A percentile compares a stretch with the other conserved stretches of the same genome.
phyloP scores from a whole-genome alignment of 2,329 filamentous ascomycete species.

The Aaosphaeria arxii region DNA sequence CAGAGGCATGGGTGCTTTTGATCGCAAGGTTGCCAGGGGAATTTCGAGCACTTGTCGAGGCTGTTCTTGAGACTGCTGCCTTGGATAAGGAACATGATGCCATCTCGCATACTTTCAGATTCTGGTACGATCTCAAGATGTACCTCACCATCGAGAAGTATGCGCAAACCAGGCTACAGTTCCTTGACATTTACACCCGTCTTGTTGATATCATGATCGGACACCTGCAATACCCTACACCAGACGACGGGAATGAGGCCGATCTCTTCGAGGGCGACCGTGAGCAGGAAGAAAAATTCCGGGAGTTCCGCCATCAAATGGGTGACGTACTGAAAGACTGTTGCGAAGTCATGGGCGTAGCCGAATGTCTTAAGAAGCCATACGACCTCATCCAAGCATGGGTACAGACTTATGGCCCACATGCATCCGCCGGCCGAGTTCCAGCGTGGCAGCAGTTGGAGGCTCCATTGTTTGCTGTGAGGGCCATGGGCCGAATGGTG shows the following conservation, averaged over 20 bases:
- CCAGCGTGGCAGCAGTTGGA: conserved; percentile 97
- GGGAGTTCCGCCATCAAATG: conserved; percentile 95
- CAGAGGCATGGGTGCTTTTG: conserved; percentile 89
- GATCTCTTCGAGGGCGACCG: conserved; percentile 95
- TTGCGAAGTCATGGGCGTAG: conserved; percentile 92
- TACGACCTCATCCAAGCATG: conserved; percentile 82
- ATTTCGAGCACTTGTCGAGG: conserved; percentile 83
- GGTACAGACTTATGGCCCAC: conserved; percentile 77
- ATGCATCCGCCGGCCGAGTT: conserved; percentile 68
- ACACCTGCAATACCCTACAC: conserved; percentile 81
- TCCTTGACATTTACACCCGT: conserved; percentile 79
- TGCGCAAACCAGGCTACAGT: conserved; percentile 71
- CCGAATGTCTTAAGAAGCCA: conserved; percentile 86
- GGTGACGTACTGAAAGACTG: conserved; percentile 96
- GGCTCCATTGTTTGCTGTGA: conserved; percentile 90
- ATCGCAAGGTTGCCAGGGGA: conserved; percentile 80
- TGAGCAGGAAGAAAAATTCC: conserved; percentile 94
- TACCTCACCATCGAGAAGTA: conserved; percentile 91
- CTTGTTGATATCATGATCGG: conserved; percentile 90
- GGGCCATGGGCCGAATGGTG: conserved; percentile 96
- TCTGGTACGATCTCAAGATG: conserved; percentile 99
- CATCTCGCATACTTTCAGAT: conserved; percentile 89
- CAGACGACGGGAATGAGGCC: conserved; percentile 68
- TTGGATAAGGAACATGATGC: conserved; percentile 87
- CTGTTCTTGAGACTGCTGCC: conserved; percentile 86